These are phyloP conservation scores for Macrophomina tecta DNA, from an alignment of 2,329 filamentous ascomycete species.

Conservation along the genomic window DNA sequence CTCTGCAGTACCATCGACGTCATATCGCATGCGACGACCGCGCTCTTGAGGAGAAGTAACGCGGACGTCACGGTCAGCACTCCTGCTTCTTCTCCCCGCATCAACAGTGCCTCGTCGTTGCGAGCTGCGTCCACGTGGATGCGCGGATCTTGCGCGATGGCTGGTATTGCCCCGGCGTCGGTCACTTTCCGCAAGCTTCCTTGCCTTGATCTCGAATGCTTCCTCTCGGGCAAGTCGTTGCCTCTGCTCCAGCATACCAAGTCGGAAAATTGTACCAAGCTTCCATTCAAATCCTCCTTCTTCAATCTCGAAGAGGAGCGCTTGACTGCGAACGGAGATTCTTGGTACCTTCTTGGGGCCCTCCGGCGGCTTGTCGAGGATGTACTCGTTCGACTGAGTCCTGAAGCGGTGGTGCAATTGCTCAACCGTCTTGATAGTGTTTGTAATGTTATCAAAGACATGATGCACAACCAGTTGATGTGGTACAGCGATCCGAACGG, in stretches of 20 bases:
- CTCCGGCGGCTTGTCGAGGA: slow-evolving; percentile 83
- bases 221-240: slow-evolving; percentile 89
- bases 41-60: slow-evolving; percentile 22
- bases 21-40: slow-evolving; percentile 68
- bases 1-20: slow-evolving; percentile 76
- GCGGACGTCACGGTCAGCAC: slow-evolving; percentile 34
- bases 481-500: slow-evolving; percentile 84
- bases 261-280: slow-evolving; percentile 88
- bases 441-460: slow-evolving; percentile 92
- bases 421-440: slow-evolving; percentile 82
- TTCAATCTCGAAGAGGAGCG: slow-evolving; percentile 88
- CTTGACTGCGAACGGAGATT: slow-evolving; percentile 79
- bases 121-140: slow-evolving; percentile 49
- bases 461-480: slow-evolving; percentile 89
- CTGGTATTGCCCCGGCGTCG: slow-evolving; percentile 57
- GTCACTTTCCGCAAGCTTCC: slow-evolving; percentile 70
- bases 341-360: slow-evolving; percentile 86
- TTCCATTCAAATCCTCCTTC: slow-evolving; percentile 99
- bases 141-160: slow-evolving; percentile 59
- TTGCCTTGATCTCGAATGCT: slow-evolving; percentile 85
- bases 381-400: slow-evolving; percentile 86
- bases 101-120: slow-evolving; percentile 41
- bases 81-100: slow-evolving; percentile 48
- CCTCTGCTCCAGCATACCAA: slow-evolving; percentile 85
- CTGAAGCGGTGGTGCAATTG: slow-evolving; percentile 94